Base-by-base conservation (phyloP, 202 grass and related monocot genomes). In the Setaria italica region DNA sequence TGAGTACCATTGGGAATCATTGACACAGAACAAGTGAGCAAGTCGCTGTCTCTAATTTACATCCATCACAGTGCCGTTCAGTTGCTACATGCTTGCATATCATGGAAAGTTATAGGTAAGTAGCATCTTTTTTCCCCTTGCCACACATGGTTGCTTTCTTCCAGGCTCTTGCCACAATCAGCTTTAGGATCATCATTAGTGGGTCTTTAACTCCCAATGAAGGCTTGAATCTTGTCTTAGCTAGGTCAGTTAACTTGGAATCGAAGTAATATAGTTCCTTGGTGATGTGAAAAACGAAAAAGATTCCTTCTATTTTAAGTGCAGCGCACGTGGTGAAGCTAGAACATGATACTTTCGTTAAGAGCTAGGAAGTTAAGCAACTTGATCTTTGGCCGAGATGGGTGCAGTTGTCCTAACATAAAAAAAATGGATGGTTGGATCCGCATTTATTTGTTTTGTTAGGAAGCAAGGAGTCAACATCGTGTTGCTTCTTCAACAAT, bases 221-320 rank as follows among this genome's bases (percentile, higher is more conserved):
- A 87, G 15, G 14, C 63, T 78, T 83, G 39, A 82, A 87, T 69
- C 42, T 82, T 81, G 35, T 56, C 69, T 74, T 80, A 45, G 10
- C 62, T 48, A 37, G 39, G 45, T 50, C 56, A 51, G 62, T 79
- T 68, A 19, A 11, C 50, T 69, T 64, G 25, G 51, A 32, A 74
- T 47, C 7, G 65, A 67, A 75, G 78, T 60, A 43, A 58, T 8
- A 76, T 39, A 82, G 51, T 72, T 57, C 34, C 39, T 58, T 21
- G 6, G 42, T 37, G 48, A 55, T 67, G 59, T 58, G 77, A 54
- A 57, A 87, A 46, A 68, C 5, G 34, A 51, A 42, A 43, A 57
- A 67, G 43, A 30, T 15, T 4, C 11, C 50, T 6, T 37, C 67
- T 43, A 25, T 74, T 37, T 10, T 43, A 68, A 16, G 55, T 84